A percentile compares a stretch with the other conserved stretches of the same genome.
Evolutionary conservation across 257 asterid genomes (phyloP).

Genomic region (Solanum arcanum): DNA sequence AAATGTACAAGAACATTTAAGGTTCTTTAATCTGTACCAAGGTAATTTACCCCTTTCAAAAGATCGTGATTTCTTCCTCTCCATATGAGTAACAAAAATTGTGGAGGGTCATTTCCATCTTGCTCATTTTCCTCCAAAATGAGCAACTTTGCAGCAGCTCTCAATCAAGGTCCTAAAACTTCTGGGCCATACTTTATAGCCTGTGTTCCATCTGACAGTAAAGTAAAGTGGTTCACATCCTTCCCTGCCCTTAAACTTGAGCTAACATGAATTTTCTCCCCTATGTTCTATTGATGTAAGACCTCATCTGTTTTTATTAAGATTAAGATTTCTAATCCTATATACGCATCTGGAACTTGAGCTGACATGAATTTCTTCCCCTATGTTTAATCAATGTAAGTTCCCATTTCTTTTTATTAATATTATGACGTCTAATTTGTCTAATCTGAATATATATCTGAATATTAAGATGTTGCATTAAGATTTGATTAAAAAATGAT

Average conservation of each 20-base stretch:
- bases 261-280: neutral
- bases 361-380: neutral
- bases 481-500: neutral
- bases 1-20: neutral
- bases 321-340: neutral
- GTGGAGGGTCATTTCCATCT: neutral
- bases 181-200: neutral
- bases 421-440: neutral
- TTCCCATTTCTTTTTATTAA: neutral
- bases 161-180: neutral
- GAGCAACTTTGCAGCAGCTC: neutral
- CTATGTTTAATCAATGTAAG: neutral
- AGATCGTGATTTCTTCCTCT: neutral
- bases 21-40: neutral
- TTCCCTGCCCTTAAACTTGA: neutral
- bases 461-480: neutral
- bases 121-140: neutral
- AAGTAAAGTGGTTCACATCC: neutral
- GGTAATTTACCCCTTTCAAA: neutral
- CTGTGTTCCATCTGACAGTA: neutral
- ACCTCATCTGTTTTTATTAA: neutral
- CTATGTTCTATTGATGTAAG: neutral
- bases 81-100: neutral
- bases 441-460: neutral
- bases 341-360: neutral